Evolutionary conservation across 2,329 filamentous ascomycete genomes (phyloP).

Genomic region (Helminthosporium solani): DNA sequence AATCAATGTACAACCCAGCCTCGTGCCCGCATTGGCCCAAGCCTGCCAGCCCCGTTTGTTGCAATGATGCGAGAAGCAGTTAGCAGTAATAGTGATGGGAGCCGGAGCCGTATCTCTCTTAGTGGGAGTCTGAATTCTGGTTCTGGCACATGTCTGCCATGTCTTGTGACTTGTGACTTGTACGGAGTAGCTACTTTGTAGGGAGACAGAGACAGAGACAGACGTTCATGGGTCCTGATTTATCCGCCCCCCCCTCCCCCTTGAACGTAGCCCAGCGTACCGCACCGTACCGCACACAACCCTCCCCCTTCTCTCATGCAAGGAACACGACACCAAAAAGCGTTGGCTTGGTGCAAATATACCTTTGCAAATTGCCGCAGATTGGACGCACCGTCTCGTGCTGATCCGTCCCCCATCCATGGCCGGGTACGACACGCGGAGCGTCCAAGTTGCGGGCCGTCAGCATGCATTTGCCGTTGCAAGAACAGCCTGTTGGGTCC

Average conservation of each 20-base stretch:
- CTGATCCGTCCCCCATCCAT: conserved; percentile 21
- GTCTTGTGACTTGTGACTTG: conserved; percentile 39
- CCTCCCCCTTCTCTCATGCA: conserved; percentile 27
- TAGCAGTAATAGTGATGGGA: background rate
- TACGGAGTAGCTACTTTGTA: too few relatives aligned
- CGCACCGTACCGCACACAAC: too few relatives aligned
- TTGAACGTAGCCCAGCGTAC: too few relatives aligned
- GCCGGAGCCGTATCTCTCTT: too few relatives aligned
- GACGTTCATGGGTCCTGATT: conserved; percentile 28
- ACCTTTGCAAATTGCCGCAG: conserved; percentile 15
- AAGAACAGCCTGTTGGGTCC: too few relatives aligned
- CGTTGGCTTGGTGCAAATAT: too few relatives aligned
- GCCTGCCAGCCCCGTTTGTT: conserved; percentile 18
- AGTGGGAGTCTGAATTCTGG: too few relatives aligned
- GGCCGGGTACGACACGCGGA: conserved; percentile 20
- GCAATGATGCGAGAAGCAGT: conserved; percentile 14
- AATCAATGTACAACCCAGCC: conserved; percentile 35
- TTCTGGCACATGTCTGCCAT: conserved; percentile 27
- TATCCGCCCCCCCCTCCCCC: conserved; percentile 36
- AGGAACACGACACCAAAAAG: conserved; percentile 34
- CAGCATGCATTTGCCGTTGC: conserved; percentile 18
- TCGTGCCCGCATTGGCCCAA: conserved; percentile 27
- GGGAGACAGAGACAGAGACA: too few relatives aligned
- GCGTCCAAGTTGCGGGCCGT: conserved; percentile 34
- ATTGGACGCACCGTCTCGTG: too few relatives aligned